Evolutionary conservation across 163 green algal species (phyloP).

Genomic region (Prototheca wickerhamii): DNA sequence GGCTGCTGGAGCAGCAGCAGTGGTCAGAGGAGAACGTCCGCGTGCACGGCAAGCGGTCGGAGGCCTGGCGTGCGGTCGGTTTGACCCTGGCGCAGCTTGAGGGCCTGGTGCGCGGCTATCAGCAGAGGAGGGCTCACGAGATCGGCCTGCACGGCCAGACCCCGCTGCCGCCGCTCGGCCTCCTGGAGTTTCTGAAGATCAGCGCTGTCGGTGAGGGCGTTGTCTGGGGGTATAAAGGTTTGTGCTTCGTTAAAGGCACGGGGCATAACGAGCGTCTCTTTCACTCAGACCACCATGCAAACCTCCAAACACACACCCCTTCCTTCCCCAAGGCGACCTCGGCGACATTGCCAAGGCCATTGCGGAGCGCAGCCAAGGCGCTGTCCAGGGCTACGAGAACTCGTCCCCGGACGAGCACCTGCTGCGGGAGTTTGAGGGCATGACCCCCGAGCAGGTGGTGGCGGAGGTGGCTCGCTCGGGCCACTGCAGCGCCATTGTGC

Average conservation of each 20-base stretch:
- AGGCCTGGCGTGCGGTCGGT: slow-evolving; percentile 10
- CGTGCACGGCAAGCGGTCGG: neutral
- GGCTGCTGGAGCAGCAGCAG: slow-evolving; percentile 22
- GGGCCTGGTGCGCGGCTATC: slow-evolving; percentile 9
- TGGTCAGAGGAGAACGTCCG: slow-evolving; percentile 14
- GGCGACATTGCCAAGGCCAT: neutral
- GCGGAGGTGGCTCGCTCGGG: slow-evolving; percentile 17
- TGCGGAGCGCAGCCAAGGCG: neutral
- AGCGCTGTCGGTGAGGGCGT: slow-evolving; percentile 3
- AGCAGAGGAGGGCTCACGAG: neutral
- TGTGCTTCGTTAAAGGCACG: too few species aligned
- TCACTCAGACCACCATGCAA: too few species aligned
- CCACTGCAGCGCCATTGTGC: slow-evolving; percentile 50
- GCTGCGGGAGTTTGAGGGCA: neutral
- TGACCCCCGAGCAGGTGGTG: slow-evolving; percentile 7
- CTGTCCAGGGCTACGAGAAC: neutral
- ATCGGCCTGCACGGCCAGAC: neutral
- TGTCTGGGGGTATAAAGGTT: neutral
- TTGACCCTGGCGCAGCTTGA: slow-evolving; percentile 17
- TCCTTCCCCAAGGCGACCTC: neutral
- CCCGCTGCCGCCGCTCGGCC: slow-evolving; percentile 2
- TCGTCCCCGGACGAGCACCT: neutral
- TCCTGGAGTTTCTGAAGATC: slow-evolving; percentile 9
- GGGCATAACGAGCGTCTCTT: too few species aligned
- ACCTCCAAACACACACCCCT: too few species aligned